phyloP scores from a whole-genome alignment of 1,139 yeast species.

The Ashbya aceris region DNA sequence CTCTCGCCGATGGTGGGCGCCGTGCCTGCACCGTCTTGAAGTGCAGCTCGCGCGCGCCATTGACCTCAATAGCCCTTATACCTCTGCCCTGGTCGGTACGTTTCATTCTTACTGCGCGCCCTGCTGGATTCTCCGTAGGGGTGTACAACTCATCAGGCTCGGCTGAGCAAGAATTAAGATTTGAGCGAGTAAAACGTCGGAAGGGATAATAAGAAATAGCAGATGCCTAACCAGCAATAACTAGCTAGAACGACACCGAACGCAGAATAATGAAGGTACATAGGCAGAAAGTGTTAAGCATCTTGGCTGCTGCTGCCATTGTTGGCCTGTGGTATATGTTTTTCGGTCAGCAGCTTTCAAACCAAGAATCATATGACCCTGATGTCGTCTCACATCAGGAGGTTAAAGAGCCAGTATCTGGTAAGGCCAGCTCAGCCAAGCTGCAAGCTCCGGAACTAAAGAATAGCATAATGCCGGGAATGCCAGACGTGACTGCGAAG shows the following conservation, averaged over 20 bases:
- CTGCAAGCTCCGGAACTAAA: constrained; percentile 1
- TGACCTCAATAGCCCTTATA: constrained; percentile 36
- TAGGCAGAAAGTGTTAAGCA: constrained; percentile 7
- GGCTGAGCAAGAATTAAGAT: no score
- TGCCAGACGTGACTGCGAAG: constrained; percentile 53
- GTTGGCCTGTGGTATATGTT: constrained; percentile 8
- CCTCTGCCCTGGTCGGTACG: not conserved
- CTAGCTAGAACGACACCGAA: not conserved
- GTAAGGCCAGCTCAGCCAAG: not conserved
- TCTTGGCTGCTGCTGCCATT: constrained; percentile 5
- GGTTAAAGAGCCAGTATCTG: not conserved
- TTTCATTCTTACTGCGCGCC: not conserved
- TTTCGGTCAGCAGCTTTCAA: constrained; percentile 13
- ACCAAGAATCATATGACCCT: constrained; percentile 8
- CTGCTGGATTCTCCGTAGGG: no score
- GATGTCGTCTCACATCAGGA: no score
- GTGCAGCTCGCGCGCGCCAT: constrained; percentile 57
- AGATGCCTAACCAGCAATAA: not conserved
- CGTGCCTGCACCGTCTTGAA: constrained; percentile 30
- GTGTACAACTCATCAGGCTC: no score
- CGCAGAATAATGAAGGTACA: constrained; percentile 4
- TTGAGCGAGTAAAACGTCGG: not conserved
- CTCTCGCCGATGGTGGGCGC: constrained; percentile 8
- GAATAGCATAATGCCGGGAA: constrained; percentile 62
- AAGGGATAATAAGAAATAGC: not conserved